phyloP scores from a whole-genome alignment of 1,139 yeast species.

The Saccharomyces hybrid region DNA sequence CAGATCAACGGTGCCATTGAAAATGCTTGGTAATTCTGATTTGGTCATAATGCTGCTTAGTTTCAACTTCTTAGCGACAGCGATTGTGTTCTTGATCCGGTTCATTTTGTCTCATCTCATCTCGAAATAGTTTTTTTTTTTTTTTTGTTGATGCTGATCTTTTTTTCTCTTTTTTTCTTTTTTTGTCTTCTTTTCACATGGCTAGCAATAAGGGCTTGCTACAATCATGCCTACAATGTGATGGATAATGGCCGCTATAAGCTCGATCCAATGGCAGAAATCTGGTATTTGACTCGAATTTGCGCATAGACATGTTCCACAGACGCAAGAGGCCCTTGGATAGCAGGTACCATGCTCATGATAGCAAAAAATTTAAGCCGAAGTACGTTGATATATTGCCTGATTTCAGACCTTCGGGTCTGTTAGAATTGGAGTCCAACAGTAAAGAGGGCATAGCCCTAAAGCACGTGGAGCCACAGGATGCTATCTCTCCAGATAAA shows the following conservation, averaged over 20 bases:
- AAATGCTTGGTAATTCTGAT: slow-evolving; percentile 31
- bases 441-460: slow-evolving; percentile 36
- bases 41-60: slow-evolving; percentile 13
- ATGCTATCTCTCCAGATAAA: slow-evolving; percentile 33
- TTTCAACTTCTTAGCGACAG: background rate
- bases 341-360: background rate
- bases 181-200: background rate
- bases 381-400: slow-evolving; percentile 16
- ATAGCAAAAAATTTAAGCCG: background rate
- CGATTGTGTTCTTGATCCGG: background rate
- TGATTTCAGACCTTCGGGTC: slow-evolving; percentile 40
- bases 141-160: background rate
- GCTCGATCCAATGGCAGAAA: background rate
- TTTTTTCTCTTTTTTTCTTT: background rate
- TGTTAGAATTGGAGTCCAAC: slow-evolving; percentile 40
- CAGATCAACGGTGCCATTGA: slow-evolving; percentile 56
- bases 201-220: background rate
- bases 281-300: background rate
- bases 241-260: background rate
- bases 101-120: background rate
- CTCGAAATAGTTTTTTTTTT: background rate
- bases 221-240: background rate
- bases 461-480: slow-evolving; percentile 41
- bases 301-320: background rate
- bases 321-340: background rate